Conservation (phyloP, 208 protist species). For the Tritrichomonas foetus region DNA sequence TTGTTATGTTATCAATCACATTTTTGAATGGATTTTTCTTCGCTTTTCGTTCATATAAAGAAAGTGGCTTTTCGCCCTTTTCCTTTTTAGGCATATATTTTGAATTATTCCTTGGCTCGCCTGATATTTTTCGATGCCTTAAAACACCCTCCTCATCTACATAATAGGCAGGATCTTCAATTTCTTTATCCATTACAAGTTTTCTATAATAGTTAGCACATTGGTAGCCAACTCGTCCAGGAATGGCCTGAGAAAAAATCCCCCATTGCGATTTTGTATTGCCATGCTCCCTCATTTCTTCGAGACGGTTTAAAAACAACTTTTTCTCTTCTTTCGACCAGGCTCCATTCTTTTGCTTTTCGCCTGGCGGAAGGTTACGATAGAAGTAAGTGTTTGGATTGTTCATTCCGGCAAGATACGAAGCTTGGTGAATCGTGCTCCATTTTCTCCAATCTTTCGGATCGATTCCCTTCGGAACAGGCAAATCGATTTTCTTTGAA, state of each 20-base stretch:
- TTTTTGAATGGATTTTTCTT: neutral
- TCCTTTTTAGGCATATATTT: neutral
- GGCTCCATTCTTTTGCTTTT: slow-evolving; percentile 16
- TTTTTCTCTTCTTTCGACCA: slow-evolving; percentile 15
- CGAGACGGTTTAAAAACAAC: neutral
- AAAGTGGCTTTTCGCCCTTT: neutral
- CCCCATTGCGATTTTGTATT: slow-evolving; percentile 56
- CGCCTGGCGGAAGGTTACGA: neutral
- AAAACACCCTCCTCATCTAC: neutral
- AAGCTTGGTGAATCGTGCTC: neutral
- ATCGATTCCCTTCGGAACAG: neutral
- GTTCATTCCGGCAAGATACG: neutral
- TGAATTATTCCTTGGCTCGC: neutral
- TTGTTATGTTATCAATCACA: neutral
- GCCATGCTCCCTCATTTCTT: neutral
- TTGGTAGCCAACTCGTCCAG: slow-evolving; percentile 65
- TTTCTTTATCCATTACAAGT: neutral
- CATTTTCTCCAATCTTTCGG: neutral
- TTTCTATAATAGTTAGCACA: slow-evolving; percentile 35
- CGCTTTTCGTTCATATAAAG: neutral
- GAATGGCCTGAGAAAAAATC: slow-evolving; percentile 62
- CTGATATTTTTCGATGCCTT: neutral
- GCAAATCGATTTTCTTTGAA: neutral
- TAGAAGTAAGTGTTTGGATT: slow-evolving; percentile 37
- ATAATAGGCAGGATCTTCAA: slow-evolving; percentile 2